Conservation (phyloP, 208 protist species). For the Trypanosoma lewisi region DNA sequence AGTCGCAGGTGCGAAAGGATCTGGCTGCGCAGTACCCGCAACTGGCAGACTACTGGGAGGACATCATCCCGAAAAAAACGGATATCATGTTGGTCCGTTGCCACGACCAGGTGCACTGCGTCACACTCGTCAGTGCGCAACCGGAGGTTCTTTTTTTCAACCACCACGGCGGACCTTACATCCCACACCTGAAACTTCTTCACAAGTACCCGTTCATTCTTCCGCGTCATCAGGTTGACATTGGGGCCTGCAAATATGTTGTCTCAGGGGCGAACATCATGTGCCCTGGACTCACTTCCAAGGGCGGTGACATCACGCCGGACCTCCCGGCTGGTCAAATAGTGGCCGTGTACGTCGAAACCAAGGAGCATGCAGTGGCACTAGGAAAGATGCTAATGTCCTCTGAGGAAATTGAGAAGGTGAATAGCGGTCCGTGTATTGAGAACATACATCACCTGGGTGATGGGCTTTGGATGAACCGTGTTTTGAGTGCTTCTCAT, state of each 20-base stretch:
- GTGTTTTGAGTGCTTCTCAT: slow-evolving; percentile 79
- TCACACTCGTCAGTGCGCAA: slow-evolving; percentile 90
- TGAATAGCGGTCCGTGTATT: slow-evolving; percentile 94
- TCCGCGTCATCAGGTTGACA: slow-evolving; percentile 94
- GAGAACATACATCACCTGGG: slow-evolving; percentile 96
- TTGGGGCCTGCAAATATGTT: slow-evolving; percentile 96
- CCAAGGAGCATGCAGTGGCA: slow-evolving; percentile 95
- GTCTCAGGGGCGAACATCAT: slow-evolving; percentile 97
- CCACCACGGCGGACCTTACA: slow-evolving; percentile 93
- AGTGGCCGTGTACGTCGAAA: slow-evolving; percentile 93
- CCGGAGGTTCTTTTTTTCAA: slow-evolving; percentile 96
- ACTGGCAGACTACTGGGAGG: slow-evolving; percentile 87
- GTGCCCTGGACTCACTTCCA: slow-evolving; percentile 96
- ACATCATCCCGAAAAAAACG: slow-evolving; percentile 93
- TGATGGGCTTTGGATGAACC: slow-evolving; percentile 96
- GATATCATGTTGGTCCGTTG: slow-evolving; percentile 94
- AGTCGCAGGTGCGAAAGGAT: slow-evolving; percentile 83
- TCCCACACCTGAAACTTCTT: slow-evolving; percentile 94
- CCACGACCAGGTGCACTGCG: slow-evolving; percentile 89
- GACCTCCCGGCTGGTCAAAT: slow-evolving; percentile 53
- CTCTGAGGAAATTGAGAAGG: slow-evolving; percentile 87
- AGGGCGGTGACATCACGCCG: slow-evolving; percentile 80
- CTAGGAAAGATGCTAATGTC: slow-evolving; percentile 93
- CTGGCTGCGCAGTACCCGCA: slow-evolving; percentile 88
- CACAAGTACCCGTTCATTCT: slow-evolving; percentile 98